phyloP scores from a whole-genome alignment of 2,329 filamentous ascomycete genomes.

The Mycogone perniciosa region DNA sequence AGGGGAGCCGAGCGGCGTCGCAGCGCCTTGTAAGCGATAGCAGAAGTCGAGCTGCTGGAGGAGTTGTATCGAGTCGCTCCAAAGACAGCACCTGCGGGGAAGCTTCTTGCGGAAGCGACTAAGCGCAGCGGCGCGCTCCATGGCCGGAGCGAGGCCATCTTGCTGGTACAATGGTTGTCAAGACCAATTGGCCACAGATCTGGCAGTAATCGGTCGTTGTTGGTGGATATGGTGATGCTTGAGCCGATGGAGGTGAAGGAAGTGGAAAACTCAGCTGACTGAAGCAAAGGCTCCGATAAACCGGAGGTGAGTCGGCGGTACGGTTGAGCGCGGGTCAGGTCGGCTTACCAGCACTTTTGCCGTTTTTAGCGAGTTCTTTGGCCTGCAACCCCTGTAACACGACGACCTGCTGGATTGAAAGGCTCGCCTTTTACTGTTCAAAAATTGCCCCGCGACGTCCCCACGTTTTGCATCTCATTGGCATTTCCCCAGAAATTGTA shows the following conservation, averaged over 20 bases:
- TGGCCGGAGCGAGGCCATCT: constrained; percentile 42
- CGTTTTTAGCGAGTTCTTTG: no score
- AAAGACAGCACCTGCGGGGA: constrained; percentile 18
- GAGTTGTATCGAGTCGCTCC: constrained; percentile 31
- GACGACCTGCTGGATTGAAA: no score
- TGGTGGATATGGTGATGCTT: constrained; percentile 1
- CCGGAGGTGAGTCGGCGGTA: constrained; percentile 13
- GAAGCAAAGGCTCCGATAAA: constrained; percentile 14
- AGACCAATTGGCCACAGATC: background rate
- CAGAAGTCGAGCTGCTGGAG: constrained; percentile 73
- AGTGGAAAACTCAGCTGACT: constrained; percentile 10
- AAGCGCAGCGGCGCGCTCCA: constrained; percentile 35
- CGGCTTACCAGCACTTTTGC: background rate
- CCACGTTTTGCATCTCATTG: no score
- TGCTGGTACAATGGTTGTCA: constrained; percentile 13
- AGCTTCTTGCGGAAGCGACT: constrained; percentile 24
- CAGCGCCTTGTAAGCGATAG: constrained; percentile 93
- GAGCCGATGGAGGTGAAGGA: background rate
- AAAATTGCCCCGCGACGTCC: no score
- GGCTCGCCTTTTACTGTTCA: no score
- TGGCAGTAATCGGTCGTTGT: background rate
- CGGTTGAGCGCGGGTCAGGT: constrained; percentile 5
- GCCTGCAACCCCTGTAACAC: no score
- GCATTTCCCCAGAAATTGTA: no score
- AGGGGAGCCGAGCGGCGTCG: constrained; percentile 83